Evolutionary conservation across 2,329 filamentous ascomycete species (phyloP).

Genomic region (Colletotrichum scovillei): DNA sequence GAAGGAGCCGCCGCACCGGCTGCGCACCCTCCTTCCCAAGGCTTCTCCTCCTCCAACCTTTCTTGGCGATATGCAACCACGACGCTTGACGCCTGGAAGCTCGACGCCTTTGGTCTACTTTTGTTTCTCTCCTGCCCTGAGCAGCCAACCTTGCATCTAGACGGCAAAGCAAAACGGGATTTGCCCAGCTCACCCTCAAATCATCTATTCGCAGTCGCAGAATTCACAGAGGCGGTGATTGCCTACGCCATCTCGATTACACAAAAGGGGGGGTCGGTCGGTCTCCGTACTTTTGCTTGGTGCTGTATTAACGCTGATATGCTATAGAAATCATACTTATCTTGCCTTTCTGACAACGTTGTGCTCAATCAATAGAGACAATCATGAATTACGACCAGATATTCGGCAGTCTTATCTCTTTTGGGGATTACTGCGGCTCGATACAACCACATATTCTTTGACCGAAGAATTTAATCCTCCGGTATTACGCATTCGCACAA

Average conservation of each 20-base stretch:
- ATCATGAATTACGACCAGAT: not conserved
- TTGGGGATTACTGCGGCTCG: not conserved
- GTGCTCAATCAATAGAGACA: not conserved
- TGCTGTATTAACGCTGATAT: not conserved
- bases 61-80: not conserved
- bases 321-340: not conserved
- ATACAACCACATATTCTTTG: not conserved
- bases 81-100: not conserved
- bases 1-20: conserved; percentile 16
- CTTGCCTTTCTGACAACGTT: not conserved
- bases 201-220: not conserved
- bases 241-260: too few relatives aligned
- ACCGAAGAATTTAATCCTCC: not conserved
- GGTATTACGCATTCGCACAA: not conserved
- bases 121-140: not conserved
- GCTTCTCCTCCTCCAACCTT: conserved; percentile 5
- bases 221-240: too few relatives aligned
- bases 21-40: conserved; percentile 5
- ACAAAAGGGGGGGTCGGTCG: too few relatives aligned
- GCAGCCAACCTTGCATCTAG: not conserved
- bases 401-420: not conserved
- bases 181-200: too few relatives aligned
- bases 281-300: not conserved
- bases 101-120: not conserved
- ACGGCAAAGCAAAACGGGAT: not conserved